Percentiles rank a stretch among this genome's conserved stretches.
phyloP scores from a whole-genome alignment of 352 stramenopile genomes.

The Phytophthora sansomeana region DNA sequence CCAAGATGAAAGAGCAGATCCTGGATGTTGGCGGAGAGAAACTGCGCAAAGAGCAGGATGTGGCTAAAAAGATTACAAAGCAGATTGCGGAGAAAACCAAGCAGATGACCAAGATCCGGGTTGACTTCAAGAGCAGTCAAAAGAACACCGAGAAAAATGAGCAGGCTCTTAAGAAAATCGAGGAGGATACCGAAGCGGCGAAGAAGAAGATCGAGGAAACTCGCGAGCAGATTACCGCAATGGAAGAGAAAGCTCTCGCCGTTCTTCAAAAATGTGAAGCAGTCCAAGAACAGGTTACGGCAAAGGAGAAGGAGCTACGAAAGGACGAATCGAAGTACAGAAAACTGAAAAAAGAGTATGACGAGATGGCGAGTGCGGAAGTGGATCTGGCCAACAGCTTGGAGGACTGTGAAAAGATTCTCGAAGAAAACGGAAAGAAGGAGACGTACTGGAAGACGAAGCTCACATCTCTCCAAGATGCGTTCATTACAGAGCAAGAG shows the following conservation, averaged over 20 bases:
- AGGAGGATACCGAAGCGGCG: conserved; percentile 80
- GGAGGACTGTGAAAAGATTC: conserved; percentile 93
- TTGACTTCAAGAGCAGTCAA: conserved; percentile 85
- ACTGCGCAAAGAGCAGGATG: conserved; percentile 95
- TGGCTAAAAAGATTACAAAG: conserved; percentile 81
- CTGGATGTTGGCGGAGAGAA: conserved; percentile 94
- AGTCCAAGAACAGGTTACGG: conserved; percentile 89
- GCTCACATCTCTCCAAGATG: conserved; percentile 68
- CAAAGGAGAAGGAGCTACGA: conserved; percentile 84
- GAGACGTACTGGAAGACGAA: conserved; percentile 87
- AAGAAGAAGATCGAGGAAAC: conserved; percentile 87
- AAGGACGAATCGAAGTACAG: conserved; percentile 84
- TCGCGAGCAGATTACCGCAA: conserved; percentile 87
- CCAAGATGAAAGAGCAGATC: conserved; percentile 95
- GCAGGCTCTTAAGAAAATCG: conserved; percentile 64
- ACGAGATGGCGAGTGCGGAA: conserved; percentile 92
- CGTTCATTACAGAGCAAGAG: conserved; percentile 73
- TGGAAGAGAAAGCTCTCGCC: conserved; percentile 94
- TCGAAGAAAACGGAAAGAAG: conserved; percentile 94
- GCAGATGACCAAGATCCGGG: conserved; percentile 85
- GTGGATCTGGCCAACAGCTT: conserved; percentile 95
- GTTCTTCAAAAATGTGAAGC: conserved; percentile 93
- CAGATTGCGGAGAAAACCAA: conserved; percentile 92
- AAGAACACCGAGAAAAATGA: conserved; percentile 84
- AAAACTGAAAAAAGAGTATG: conserved; percentile 91